A percentile compares a stretch with the other conserved stretches of the same genome.
phyloP scores from a whole-genome alignment of 2,329 filamentous ascomycete genomes.

The Dendrostoma leiphaemia region DNA sequence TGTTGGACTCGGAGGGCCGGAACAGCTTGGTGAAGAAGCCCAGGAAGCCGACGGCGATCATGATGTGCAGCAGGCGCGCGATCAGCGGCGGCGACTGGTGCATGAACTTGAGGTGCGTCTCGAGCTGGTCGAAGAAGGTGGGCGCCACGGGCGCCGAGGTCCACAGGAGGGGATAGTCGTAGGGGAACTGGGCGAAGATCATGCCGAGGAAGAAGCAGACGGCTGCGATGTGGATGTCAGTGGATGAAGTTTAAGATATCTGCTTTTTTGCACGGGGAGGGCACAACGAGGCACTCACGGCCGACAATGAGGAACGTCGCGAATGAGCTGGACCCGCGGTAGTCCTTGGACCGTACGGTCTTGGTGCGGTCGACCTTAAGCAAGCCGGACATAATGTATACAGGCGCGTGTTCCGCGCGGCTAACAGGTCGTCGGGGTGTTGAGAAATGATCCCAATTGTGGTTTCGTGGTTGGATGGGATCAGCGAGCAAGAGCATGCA shows the following conservation, averaged over 20 bases:
- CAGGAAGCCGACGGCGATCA: slow-evolving; percentile 80
- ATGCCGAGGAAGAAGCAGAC: slow-evolving; percentile 98
- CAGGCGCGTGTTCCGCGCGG: background rate
- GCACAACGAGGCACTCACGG: slow-evolving; percentile 59
- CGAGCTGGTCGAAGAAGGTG: slow-evolving; percentile 78
- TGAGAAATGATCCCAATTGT: background rate
- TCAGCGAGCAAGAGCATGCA: background rate
- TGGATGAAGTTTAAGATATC: slow-evolving; percentile 3
- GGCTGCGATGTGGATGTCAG: slow-evolving; percentile 44
- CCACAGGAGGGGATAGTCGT: slow-evolving; percentile 90
- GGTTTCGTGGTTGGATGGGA: background rate
- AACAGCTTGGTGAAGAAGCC: slow-evolving; percentile 95
- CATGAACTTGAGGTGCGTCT: slow-evolving; percentile 86
- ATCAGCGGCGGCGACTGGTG: slow-evolving; percentile 91
- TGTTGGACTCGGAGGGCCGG: slow-evolving; percentile 88
- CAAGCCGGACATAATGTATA: slow-evolving; percentile 15
- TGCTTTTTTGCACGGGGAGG: slow-evolving; percentile 9
- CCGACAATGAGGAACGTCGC: slow-evolving; percentile 96
- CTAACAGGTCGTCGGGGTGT: background rate
- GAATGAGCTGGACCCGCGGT: slow-evolving; percentile 69
- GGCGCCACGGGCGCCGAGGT: slow-evolving; percentile 62
- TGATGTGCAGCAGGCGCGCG: slow-evolving; percentile 89
- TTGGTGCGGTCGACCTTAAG: slow-evolving; percentile 50
- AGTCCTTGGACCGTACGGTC: slow-evolving; percentile 55
- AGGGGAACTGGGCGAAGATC: slow-evolving; percentile 93